Conservation (phyloP, 2,329 filamentous ascomycete genomes). For the Bipolaris zeicola region DNA sequence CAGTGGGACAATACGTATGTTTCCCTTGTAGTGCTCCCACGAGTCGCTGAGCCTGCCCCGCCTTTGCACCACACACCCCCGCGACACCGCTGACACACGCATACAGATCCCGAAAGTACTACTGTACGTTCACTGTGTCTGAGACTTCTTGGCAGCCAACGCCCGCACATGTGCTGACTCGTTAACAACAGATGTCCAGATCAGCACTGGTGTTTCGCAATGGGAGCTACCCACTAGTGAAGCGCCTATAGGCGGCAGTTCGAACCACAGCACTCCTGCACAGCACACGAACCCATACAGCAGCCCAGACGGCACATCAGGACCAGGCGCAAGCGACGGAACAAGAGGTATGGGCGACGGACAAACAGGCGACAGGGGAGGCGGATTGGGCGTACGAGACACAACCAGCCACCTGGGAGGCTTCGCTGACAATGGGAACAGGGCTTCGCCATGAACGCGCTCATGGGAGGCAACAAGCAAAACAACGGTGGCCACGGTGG, state of each 20-base stretch:
- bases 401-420: constrained; percentile 6
- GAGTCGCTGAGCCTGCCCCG: constrained; percentile 18
- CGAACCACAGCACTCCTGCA: constrained; percentile 53
- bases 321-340: constrained; percentile 49
- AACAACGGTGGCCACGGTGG: constrained; percentile 39
- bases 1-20: constrained; percentile 50
- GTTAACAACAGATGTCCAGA: constrained; percentile 60
- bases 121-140: constrained; percentile 36
- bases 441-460: constrained; percentile 66
- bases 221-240: constrained; percentile 74
- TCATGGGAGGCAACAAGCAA: constrained; percentile 50
- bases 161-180: neutral
- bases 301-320: constrained; percentile 50
- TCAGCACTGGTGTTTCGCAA: constrained; percentile 72
- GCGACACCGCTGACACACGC: constrained; percentile 30
- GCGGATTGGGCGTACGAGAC: constrained; percentile 66
- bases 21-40: neutral
- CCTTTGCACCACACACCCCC: constrained; percentile 19
- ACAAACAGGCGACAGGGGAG: constrained; percentile 58
- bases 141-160: neutral
- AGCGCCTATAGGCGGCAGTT: constrained; percentile 65
- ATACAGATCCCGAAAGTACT: constrained; percentile 48
- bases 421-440: constrained; percentile 45
- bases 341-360: constrained; percentile 58
- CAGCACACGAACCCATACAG: constrained; percentile 67